phyloP scores from a whole-genome alignment of 495 filamentous ascomycete species.

The Penicillium lagena region DNA sequence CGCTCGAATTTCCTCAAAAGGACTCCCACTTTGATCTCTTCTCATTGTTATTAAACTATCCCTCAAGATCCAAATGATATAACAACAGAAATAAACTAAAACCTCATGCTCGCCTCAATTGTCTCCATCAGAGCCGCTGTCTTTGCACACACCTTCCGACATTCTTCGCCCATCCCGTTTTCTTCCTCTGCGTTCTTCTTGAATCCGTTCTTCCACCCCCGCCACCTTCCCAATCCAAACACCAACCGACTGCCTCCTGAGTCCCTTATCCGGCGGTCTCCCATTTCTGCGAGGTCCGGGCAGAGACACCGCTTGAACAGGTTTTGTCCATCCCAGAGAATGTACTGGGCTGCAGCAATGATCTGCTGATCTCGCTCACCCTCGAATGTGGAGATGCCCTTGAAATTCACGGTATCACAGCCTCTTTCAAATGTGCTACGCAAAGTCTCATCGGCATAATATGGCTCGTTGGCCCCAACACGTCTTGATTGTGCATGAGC shows the following conservation, averaged over 20 bases:
- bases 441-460: not conserved
- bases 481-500: not conserved
- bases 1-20: too few relatives aligned
- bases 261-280: not conserved
- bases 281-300: not conserved
- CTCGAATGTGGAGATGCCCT: not conserved
- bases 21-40: too few relatives aligned
- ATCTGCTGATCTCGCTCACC: not conserved
- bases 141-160: not conserved
- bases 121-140: not conserved
- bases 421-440: not conserved
- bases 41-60: too few relatives aligned
- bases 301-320: not conserved
- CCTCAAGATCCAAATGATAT: too few relatives aligned
- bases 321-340: not conserved
- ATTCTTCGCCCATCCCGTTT: not conserved
- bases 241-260: too few relatives aligned
- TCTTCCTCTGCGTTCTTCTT: not conserved
- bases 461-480: not conserved
- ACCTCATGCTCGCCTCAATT: not conserved
- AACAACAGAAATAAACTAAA: not conserved
- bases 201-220: not conserved
- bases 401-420: not conserved
- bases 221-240: not conserved
- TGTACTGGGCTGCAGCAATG: not conserved